Evolutionary conservation across 106 monocot genomes (phyloP).

Genomic region (Dioscorea dumetorum): DNA sequence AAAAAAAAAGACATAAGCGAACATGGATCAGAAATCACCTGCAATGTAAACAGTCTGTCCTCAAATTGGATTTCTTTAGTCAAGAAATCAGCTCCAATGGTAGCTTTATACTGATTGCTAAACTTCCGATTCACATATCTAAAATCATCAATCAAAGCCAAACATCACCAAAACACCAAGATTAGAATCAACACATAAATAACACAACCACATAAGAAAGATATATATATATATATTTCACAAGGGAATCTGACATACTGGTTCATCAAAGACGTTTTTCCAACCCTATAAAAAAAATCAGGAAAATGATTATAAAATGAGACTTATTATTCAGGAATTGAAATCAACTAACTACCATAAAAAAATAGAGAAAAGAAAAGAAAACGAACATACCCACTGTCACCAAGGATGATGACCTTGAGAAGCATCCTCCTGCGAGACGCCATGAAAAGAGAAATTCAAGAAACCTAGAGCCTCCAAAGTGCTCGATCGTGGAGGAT

Average conservation of each 20-base stretch:
- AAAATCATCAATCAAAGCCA: not conserved
- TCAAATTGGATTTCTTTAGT: slow-evolving; percentile 87
- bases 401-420: slow-evolving; percentile 3
- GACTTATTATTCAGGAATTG: too few species aligned
- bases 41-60: slow-evolving; percentile 75
- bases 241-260: slow-evolving; percentile 32
- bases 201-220: not conserved
- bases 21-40: slow-evolving; percentile 24
- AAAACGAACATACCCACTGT: not conserved
- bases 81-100: slow-evolving; percentile 83
- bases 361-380: too few species aligned
- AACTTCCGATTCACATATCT: slow-evolving; percentile 88
- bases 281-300: too few species aligned
- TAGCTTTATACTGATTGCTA: slow-evolving; percentile 87
- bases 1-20: too few species aligned
- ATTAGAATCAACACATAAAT: slow-evolving; percentile 3
- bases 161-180: not conserved
- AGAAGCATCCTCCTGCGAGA: not conserved
- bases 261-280: too few species aligned
- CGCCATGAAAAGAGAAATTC: not conserved
- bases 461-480: too few species aligned
- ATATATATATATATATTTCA: slow-evolving; percentile 1
- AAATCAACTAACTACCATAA: too few species aligned
- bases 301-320: too few species aligned
- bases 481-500: too few species aligned